phyloP scores from a whole-genome alignment of 148 eudicot genomes.

The Agrostemma githago region DNA sequence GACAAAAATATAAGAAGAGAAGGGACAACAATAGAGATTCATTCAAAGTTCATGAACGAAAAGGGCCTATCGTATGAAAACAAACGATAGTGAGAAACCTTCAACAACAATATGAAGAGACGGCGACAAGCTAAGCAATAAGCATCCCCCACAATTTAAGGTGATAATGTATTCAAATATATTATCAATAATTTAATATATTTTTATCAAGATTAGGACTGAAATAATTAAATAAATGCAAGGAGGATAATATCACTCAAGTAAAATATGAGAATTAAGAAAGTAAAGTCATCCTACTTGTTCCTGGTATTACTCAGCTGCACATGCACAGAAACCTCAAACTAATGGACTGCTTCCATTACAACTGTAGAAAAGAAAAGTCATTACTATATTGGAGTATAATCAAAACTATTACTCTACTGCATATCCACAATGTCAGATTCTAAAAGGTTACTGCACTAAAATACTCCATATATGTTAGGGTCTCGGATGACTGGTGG shows the following conservation, averaged over 20 bases:
- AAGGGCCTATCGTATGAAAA: background rate
- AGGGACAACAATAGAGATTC: background rate
- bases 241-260: background rate
- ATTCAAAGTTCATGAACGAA: background rate
- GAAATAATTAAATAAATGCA: conserved; percentile 14
- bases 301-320: conserved; percentile 15
- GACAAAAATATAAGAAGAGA: background rate
- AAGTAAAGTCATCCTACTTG: conserved; percentile 17
- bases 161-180: conserved; percentile 2
- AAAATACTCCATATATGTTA: background rate
- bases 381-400: too few species aligned
- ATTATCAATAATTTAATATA: background rate
- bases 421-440: background rate
- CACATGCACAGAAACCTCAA: conserved; percentile 13
- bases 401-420: background rate
- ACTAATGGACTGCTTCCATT: background rate
- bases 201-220: background rate
- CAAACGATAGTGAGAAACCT: background rate
- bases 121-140: conserved; percentile 8
- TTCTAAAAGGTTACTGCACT: background rate
- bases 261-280: background rate
- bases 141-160: background rate
- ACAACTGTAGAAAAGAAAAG: background rate
- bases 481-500: background rate
- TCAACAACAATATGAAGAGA: conserved; percentile 10